Evolutionary conservation across 2,329 filamentous ascomycete genomes (phyloP), one percentile per base, ranked within the genome.

Genomic region (Apiospora sp.): DNA sequence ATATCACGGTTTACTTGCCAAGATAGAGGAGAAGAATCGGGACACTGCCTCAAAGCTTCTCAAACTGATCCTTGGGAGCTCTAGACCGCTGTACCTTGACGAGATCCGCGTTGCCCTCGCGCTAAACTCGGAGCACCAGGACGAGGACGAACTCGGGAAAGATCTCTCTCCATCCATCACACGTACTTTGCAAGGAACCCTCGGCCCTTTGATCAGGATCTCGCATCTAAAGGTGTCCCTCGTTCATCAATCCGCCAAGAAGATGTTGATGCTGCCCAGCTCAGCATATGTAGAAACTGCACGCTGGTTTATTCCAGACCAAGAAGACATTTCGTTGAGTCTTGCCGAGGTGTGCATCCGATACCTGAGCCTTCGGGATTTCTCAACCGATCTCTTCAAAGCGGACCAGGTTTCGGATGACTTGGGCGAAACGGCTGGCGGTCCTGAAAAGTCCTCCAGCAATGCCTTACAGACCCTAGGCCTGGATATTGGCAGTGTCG

Each of bases 181-280:
- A 5, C 74, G 74, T 69, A 82, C 78, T 10, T 72, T 83, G n/a
- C 79, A 81, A 69, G 74, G 73, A 3, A 75, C 81, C 8, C 74
- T 83, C 12, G 79, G 82, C 37, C 77, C 81, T 8, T 75, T 83
- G 14, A 73, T 83, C 7, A 74, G 81, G 51, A 77, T 82, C 10
- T 80, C 75, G 41, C 78, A 79, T 19, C 75, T 74, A 10, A 78
- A 75, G 67, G 79, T 84, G 30, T 78, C 79, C 70, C 84, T 4
- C n/a, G 79, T 84, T 27, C 82, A 83, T 74, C 79, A 82, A 68
- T 81, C 81, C 19, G 78, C 77, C 4, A 83, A 82, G 75, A 81
- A 83, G 8, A 83, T 80, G 72, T 74, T 83, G n/a, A 73, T 78
- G 22, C 54, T 71, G 12, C n/a, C 46, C 43, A 49, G 54, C 24